These are phyloP conservation scores for Ecytonucleospora hepatopenaei DNA, from an alignment of 371 early-diverging fungal species.

Conservation along the genomic window DNA sequence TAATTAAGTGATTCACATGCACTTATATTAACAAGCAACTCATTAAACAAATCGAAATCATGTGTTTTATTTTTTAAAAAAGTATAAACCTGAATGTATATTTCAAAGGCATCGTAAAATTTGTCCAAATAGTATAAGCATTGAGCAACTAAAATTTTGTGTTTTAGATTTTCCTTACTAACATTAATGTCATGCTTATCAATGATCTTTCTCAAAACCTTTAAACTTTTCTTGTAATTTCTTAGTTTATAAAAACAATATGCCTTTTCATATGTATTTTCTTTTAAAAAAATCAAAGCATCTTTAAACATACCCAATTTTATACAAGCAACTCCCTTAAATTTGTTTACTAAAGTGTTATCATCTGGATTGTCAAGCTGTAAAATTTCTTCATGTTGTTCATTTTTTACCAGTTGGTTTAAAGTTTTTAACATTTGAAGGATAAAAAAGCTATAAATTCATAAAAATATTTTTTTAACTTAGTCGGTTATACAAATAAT, in stretches of 20 bases:
- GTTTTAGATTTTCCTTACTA: conserved; percentile 16
- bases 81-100: conserved; percentile 4
- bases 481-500: too few species aligned
- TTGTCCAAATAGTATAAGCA: conserved; percentile 27
- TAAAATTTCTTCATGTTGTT: conserved; percentile 30
- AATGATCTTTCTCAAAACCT: conserved; percentile 15
- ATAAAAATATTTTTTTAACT: too few species aligned
- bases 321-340: conserved; percentile 32
- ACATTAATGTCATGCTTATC: too few species aligned
- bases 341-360: conserved; percentile 2
- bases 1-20: conserved; percentile 27
- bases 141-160: conserved; percentile 37
- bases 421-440: conserved; percentile 19
- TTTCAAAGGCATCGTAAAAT: conserved; percentile 25
- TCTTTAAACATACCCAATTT: conserved; percentile 32
- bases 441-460: conserved; percentile 2
- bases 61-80: neutral
- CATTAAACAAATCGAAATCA: conserved; percentile 25
- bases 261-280: conserved; percentile 32
- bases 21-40: conserved; percentile 31
- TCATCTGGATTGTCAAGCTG: conserved; percentile 11
- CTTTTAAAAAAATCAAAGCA: conserved; percentile 25
- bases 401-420: conserved; percentile 14
- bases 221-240: conserved; percentile 36
- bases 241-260: conserved; percentile 42